phyloP scores from a whole-genome alignment of 192 early-diverging fungal species.

The Funneliformis geosporum region DNA sequence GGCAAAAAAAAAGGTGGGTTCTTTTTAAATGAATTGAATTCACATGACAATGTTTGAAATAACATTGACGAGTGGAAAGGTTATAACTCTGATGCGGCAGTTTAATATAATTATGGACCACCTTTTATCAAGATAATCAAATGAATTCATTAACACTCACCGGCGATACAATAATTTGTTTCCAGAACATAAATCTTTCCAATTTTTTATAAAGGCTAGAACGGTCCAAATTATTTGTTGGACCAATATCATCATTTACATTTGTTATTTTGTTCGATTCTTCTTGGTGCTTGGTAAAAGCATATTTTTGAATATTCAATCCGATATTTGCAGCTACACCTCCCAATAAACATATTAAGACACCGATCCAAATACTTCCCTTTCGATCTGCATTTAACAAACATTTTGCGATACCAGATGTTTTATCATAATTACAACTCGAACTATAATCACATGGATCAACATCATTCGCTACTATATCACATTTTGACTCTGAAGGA shows the following conservation, averaged over 20 bases:
- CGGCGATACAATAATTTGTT: constrained; percentile 43
- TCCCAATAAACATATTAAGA: constrained; percentile 67
- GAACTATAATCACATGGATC: constrained; percentile 47
- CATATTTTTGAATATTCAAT: constrained; percentile 81
- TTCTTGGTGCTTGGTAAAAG: constrained; percentile 66
- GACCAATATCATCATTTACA: constrained; percentile 31
- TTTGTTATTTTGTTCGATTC: constrained; percentile 37
- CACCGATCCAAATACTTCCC: constrained; percentile 70
- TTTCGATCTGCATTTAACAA: constrained; percentile 35
- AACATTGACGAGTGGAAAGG: no score
- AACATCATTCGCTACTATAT: constrained; percentile 47
- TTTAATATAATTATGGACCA: no score
- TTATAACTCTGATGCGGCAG: no score
- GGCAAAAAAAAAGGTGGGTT: no score
- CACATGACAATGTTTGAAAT: no score
- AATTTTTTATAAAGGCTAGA: constrained; percentile 37
- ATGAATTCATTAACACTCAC: constrained; percentile 31
- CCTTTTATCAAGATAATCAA: no score
- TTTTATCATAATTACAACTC: background rate
- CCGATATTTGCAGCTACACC: constrained; percentile 72
- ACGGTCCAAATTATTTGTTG: constrained; percentile 34
- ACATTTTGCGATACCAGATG: constrained; percentile 36
- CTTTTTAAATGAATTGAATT: no score
- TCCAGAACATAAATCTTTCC: constrained; percentile 46
- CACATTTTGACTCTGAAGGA: constrained; percentile 42